Percentiles rank a stretch among this genome's conserved stretches.
phyloP scores from a whole-genome alignment of 345 rosid species.

The Rhodamnia argentea region DNA sequence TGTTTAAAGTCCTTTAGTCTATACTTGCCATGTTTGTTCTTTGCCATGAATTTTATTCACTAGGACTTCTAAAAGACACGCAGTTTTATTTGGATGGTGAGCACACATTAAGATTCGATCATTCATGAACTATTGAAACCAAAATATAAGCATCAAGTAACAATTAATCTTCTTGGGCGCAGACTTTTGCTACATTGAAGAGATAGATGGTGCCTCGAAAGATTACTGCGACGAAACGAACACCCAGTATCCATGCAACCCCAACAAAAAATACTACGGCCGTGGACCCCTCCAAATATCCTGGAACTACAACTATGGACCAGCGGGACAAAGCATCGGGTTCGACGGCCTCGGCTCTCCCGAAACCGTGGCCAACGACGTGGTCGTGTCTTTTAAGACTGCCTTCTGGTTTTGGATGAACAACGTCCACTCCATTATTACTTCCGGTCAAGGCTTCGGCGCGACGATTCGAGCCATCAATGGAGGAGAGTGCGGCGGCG shows the following conservation, averaged over 20 bases:
- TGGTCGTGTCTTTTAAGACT: slow-evolving; percentile 29
- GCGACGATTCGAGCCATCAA: slow-evolving; percentile 40
- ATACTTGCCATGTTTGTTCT: neutral
- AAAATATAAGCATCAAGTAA: neutral
- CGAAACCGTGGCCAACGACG: slow-evolving; percentile 25
- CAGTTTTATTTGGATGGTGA: neutral
- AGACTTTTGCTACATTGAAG: slow-evolving; percentile 20
- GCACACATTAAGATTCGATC: neutral
- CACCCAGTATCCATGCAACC: slow-evolving; percentile 18
- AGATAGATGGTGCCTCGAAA: slow-evolving; percentile 7
- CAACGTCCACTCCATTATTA: slow-evolving; percentile 20
- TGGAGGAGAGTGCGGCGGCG: slow-evolving; percentile 35
- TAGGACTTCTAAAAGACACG: neutral
- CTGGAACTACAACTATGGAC: slow-evolving; percentile 50
- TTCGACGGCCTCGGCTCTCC: slow-evolving; percentile 31
- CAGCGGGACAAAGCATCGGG: slow-evolving; percentile 22
- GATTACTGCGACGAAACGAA: neutral
- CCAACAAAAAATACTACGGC: slow-evolving; percentile 32
- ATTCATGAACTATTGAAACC: neutral
- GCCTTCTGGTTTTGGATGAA: slow-evolving; percentile 55
- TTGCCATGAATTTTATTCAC: neutral
- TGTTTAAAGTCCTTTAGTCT: neutral
- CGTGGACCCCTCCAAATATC: slow-evolving; percentile 47
- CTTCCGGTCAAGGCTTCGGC: slow-evolving; percentile 35
- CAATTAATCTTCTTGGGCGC: neutral